A percentile compares a stretch with the other conserved stretches of the same genome.
Evolutionary conservation across 2,329 filamentous ascomycete species (phyloP).

Genomic region (Diaporthe vexans): DNA sequence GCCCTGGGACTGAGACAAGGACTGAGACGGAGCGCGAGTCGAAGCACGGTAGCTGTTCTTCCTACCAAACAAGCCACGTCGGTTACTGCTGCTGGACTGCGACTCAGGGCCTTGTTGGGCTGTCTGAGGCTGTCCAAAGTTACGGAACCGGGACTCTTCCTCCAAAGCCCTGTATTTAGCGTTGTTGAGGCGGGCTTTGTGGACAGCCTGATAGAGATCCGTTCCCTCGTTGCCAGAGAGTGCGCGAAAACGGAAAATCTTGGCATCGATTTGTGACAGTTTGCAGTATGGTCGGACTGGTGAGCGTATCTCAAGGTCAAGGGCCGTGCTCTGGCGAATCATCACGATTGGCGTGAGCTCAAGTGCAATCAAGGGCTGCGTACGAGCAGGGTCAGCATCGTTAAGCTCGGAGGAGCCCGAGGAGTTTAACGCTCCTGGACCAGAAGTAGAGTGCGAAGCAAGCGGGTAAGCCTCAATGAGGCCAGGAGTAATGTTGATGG

Average conservation of each 20-base stretch:
- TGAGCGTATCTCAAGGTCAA: conserved; percentile 95
- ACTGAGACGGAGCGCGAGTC: conserved; percentile 72
- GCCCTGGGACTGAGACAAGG: conserved; percentile 77
- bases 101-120: conserved; percentile 62
- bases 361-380: conserved; percentile 73
- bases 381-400: conserved; percentile 46
- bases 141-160: conserved; percentile 78
- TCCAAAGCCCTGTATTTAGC: conserved; percentile 83
- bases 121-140: conserved; percentile 72
- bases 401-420: conserved; percentile 53
- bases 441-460: conserved; percentile 52
- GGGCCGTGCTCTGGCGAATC: conserved; percentile 88
- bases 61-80: conserved; percentile 72
- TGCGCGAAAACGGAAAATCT: conserved; percentile 92
- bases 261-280: conserved; percentile 73
- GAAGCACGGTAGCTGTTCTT: conserved; percentile 76
- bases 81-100: conserved; percentile 59
- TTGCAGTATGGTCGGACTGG: conserved; percentile 81
- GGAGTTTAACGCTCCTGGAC: conserved; percentile 49
- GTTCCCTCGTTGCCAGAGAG: conserved; percentile 83
- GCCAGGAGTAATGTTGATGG: conserved; percentile 70
- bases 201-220: conserved; percentile 86
- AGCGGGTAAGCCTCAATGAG: conserved; percentile 70
- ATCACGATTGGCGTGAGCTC: conserved; percentile 93
- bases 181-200: conserved; percentile 91